Percentiles rank a stretch among this genome's conserved stretches.
phyloP scores from a whole-genome alignment of 805 yeast species.

The Millerago galiae region DNA sequence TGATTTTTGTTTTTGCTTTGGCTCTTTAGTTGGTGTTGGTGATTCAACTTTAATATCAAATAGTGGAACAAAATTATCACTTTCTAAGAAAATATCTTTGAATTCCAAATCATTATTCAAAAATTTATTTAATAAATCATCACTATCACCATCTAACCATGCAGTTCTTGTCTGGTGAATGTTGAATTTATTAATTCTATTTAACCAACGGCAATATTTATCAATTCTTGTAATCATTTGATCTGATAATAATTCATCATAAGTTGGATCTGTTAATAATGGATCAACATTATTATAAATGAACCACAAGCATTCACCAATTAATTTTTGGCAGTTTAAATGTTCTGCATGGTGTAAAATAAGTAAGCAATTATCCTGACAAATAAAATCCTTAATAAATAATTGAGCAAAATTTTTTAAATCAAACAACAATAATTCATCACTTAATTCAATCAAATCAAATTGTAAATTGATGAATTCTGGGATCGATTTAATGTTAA shows the following conservation, averaged over 20 bases:
- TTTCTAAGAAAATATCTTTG: constrained; percentile 36
- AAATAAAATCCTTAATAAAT: constrained; percentile 48
- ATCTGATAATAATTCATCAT: constrained; percentile 15
- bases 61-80: constrained; percentile 30
- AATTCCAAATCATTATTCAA: constrained; percentile 28
- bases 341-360: constrained; percentile 49
- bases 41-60: constrained; percentile 25
- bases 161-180: constrained; percentile 9
- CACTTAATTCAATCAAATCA: constrained; percentile 54
- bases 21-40: constrained; percentile 12
- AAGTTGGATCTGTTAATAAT: constrained; percentile 37
- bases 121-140: constrained; percentile 29
- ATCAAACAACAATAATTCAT: constrained; percentile 54
- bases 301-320: constrained; percentile 60
- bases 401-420: constrained; percentile 58
- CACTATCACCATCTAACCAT: constrained; percentile 28
- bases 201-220: constrained; percentile 31
- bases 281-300: constrained; percentile 59
- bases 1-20: constrained; percentile 10
- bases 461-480: constrained; percentile 49
- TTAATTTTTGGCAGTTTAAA: constrained; percentile 46
- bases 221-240: constrained; percentile 23
- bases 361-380: constrained; percentile 51
- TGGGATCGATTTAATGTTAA: constrained; percentile 23
- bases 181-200: constrained; percentile 18